Evolutionary conservation across 1,284 basidiomycete species (phyloP), one percentile per base, ranked within the genome.

Genomic region (Pterulicium gracile): DNA sequence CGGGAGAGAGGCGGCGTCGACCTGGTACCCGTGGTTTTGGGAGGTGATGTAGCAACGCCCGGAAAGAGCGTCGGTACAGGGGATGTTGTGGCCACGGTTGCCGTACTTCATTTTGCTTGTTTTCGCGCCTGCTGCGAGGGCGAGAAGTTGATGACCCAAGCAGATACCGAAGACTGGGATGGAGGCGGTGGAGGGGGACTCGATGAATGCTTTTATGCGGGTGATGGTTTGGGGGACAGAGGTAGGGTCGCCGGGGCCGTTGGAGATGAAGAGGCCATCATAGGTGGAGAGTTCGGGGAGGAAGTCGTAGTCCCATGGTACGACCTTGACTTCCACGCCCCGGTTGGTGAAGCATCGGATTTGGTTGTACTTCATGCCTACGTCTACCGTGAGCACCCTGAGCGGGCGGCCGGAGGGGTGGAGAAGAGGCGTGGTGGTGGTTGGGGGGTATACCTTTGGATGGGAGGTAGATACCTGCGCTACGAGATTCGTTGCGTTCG

Each of bases 61-160:
- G 46, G 88, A 92, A 49, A 96, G 77, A 39, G 87, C 77, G 64
- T 95, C 90, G 27, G 91, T 98, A 67, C 95, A 98, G 3, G 96
- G 96, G 58, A 98, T 91, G 68, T 99, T 99, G 64, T 97, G 93
- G 12, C 96, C 96, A 54, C 96, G 89, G 63, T 98, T 98, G 48
- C 96, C 96, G 64, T 98, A 98, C 72, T 98, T 98, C 90, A 98
- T 97, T 69, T 98, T 98, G 44, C 86, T 88, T 4, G 96, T 98
- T 51, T 74, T 78, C 5, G 93, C 95, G 42, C 96, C 96, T 3
- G 90, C 88, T 35, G 96, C 96, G 48, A 98, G 79, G 3, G 94
- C 92, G 51, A 99, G 79, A 22, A 99, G 75, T 68, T 99, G 96
- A 65, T 99, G 96, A 43, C 96, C 96, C 35, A 98, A 80, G 72